phyloP scores from a whole-genome alignment of 352 stramenopile genomes.

The Phytophthora pini region DNA sequence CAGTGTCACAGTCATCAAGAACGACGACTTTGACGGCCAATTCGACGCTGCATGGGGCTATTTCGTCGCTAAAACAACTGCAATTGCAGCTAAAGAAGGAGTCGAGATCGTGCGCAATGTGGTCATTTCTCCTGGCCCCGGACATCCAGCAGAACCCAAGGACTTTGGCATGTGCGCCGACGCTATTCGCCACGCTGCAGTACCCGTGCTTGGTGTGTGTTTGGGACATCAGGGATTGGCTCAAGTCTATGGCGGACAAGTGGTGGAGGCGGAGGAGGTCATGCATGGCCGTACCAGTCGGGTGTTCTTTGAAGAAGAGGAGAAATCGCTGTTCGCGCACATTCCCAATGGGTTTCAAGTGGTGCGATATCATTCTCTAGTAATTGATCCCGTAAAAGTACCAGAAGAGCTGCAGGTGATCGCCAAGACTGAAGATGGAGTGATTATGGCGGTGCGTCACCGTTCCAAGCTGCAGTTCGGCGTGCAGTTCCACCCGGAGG shows the following conservation, averaged over 20 bases:
- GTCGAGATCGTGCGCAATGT: slow-evolving; percentile 71
- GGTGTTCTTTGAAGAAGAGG: slow-evolving; percentile 48
- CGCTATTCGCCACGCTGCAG: slow-evolving; percentile 55
- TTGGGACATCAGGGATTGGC: slow-evolving; percentile 97
- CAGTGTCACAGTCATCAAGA: slow-evolving; percentile 90
- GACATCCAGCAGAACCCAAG: slow-evolving; percentile 68
- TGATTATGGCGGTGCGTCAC: slow-evolving; percentile 93
- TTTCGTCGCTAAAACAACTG: slow-evolving; percentile 54
- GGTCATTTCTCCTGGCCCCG: slow-evolving; percentile 92
- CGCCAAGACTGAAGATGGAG: slow-evolving; percentile 69
- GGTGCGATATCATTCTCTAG: slow-evolving; percentile 97
- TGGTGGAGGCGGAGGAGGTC: slow-evolving; percentile 84
- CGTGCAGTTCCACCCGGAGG: slow-evolving; percentile 98
- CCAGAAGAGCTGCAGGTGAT: slow-evolving; percentile 57
- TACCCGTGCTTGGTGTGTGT: slow-evolving; percentile 97
- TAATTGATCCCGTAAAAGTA: slow-evolving; percentile 66
- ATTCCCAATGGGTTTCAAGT: slow-evolving; percentile 86
- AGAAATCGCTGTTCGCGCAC: slow-evolving; percentile 56
- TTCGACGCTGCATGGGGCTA: slow-evolving; percentile 63
- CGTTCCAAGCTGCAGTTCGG: slow-evolving; percentile 89
- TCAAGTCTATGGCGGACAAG: slow-evolving; percentile 83
- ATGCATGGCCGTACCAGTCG: slow-evolving; percentile 95
- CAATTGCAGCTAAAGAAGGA: slow-evolving; percentile 21
- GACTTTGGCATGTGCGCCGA: slow-evolving; percentile 92
- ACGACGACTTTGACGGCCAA: slow-evolving; percentile 89